Base-by-base conservation (phyloP, 495 filamentous ascomycete genomes). In the Hypoxylon lenormandii region DNA sequence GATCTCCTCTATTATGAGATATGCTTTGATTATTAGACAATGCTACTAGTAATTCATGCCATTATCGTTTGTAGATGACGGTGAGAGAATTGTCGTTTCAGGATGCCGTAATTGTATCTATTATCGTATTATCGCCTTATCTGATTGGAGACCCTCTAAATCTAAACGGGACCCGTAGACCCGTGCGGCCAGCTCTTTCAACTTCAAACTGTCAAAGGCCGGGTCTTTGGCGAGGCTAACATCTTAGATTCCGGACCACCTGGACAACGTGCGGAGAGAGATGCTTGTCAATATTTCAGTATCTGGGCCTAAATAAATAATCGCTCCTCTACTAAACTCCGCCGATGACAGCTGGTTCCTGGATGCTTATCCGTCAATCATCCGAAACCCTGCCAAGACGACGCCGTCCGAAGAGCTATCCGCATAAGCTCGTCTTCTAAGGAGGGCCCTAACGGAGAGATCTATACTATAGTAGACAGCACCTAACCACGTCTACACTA, bases 321-420 rank as follows among this genome's bases (percentile, higher is more conserved):
- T 11, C 12, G 4, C 21, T 4, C 22, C 21, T 26, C 8, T 26
- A 13, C 46, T 48, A 48, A 15, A 26, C n/a, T 23, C n/a, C 46
- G 19, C 19, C 28, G 19, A 36, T 64, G 49, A 64, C 52, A 43
- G 52, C 61, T 51, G 26, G 53, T 45, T 26, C 37, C 30, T 59
- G 51, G 22, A 60, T 22, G 11, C 36, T 18, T 52, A 23, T 23
- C 45, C 43, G 13, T 62, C 43, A 33, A 54, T 16, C 36, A 37
- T 60, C 23, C 59, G 53, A 50, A 60, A 60, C 67, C 52, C 46
- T 52, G 68, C 68, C 48, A 71, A 71, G 51, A 45, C 37, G 12
- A 36, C 68, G 53, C 68, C 62, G 51, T 66, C 58, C 59, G 23
- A 19, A 18, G 48, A 66, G 51, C 57, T 62, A 66, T 62, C 60